Conservation (phyloP, 202 grass and related monocot genomes). For the Miscanthus sacchariflorus region DNA sequence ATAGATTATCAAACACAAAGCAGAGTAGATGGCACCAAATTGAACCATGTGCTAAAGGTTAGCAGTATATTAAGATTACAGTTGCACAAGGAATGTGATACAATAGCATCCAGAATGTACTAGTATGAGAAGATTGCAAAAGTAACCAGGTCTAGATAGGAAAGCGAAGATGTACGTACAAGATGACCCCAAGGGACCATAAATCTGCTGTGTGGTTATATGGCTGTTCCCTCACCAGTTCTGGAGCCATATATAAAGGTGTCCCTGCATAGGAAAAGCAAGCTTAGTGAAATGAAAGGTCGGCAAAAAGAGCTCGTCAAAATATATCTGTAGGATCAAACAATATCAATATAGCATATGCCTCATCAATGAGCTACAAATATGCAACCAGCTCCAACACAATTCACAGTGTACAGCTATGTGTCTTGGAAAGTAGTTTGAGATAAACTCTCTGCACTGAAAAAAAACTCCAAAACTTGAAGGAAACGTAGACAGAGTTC, state of each 20-base stretch:
- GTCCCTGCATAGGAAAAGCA: constrained; percentile 62
- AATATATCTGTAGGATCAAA: neutral
- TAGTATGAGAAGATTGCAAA: constrained; percentile 22
- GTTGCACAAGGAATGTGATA: neutral
- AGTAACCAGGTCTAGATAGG: constrained; percentile 3
- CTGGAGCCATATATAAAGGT: constrained; percentile 99
- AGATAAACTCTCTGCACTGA: neutral
- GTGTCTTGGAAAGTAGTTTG: constrained; percentile 7
- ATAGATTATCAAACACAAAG: constrained; percentile 43
- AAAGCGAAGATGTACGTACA: constrained; percentile 62
- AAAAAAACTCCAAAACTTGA: constrained; percentile 13
- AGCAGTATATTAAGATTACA: neutral
- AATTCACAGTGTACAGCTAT: neutral
- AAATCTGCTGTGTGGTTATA: constrained; percentile 98
- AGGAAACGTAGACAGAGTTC: neutral
- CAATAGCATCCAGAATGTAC: constrained; percentile 8
- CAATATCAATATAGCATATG: neutral
- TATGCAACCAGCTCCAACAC: neutral
- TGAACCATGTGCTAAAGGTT: neutral
- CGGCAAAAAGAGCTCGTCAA: neutral
- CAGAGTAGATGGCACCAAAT: neutral
- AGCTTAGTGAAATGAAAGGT: constrained; percentile 35
- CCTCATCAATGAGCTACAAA: constrained; percentile 23
- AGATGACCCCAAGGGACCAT: constrained; percentile 98
- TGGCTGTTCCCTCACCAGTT: constrained; percentile 95